phyloP scores from a whole-genome alignment of 2,329 filamentous ascomycete genomes.

The Corynespora cassiicola region DNA sequence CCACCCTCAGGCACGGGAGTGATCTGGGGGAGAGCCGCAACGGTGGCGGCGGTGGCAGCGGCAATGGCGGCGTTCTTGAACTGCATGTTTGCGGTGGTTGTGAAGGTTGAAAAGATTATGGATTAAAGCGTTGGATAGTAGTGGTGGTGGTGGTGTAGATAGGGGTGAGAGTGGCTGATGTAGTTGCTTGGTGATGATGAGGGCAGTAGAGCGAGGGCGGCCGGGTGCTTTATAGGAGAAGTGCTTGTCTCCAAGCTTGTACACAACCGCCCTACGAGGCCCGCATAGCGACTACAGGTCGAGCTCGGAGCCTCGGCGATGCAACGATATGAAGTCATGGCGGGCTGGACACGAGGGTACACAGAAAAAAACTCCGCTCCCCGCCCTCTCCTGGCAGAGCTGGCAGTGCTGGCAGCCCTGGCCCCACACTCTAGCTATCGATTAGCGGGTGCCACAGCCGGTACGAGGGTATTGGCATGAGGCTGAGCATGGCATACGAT shows the following conservation, averaged over 20 bases:
- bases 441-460: constrained; percentile 13
- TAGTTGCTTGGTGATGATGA: constrained; percentile 8
- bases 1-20: constrained; percentile 32
- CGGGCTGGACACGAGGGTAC: constrained; percentile 17
- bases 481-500: no score
- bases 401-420: no score
- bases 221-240: constrained; percentile 27
- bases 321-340: constrained; percentile 27
- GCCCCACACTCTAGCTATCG: no score
- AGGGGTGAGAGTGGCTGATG: constrained; percentile 12
- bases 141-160: constrained; percentile 25
- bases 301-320: constrained; percentile 21
- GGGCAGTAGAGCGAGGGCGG: background rate
- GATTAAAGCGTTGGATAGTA: background rate
- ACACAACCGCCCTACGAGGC: constrained; percentile 3
- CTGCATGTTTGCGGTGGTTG: constrained; percentile 35
- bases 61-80: constrained; percentile 33
- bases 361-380: constrained; percentile 8
- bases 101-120: constrained; percentile 5
- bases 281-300: constrained; percentile 1
- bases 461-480: constrained; percentile 2
- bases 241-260: constrained; percentile 5
- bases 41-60: constrained; percentile 41
- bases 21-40: constrained; percentile 24
- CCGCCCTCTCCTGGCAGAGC: constrained; percentile 16